phyloP scores from a whole-genome alignment of 1,284 basidiomycete genomes.

The Chalciporus sp. region DNA sequence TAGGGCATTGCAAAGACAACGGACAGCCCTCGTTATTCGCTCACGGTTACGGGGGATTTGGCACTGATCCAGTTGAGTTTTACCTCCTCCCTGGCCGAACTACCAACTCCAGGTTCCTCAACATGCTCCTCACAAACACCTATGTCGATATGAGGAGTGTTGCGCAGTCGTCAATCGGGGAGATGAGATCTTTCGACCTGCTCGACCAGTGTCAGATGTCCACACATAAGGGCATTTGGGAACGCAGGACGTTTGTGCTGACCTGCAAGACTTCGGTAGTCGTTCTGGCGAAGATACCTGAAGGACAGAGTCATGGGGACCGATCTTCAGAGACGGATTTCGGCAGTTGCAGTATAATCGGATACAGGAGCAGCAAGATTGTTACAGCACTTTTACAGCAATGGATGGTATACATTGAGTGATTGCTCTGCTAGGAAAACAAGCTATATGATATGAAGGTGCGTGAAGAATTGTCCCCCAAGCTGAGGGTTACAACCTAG shows the following conservation, averaged over 20 bases:
- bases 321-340: too few relatives aligned
- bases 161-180: conserved; percentile 12
- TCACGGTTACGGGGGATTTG: conserved; percentile 26
- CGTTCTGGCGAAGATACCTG: too few relatives aligned
- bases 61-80: conserved; percentile 24
- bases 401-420: too few relatives aligned
- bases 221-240: conserved; percentile 16
- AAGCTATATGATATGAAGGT: too few relatives aligned
- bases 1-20: neutral
- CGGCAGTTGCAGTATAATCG: too few relatives aligned
- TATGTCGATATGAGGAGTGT: conserved; percentile 22
- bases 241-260: conserved; percentile 26
- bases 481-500: too few relatives aligned
- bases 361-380: too few relatives aligned
- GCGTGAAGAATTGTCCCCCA: too few relatives aligned
- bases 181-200: conserved; percentile 6
- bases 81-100: conserved; percentile 8
- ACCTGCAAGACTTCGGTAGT: conserved; percentile 22
- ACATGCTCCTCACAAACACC: conserved; percentile 22
- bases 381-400: too few relatives aligned
- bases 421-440: too few relatives aligned
- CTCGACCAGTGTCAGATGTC: neutral
- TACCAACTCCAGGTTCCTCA: conserved; percentile 24
- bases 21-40: conserved; percentile 19
- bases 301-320: too few relatives aligned